Base-by-base conservation (phyloP, 139 green algal genomes). In the Pseudopediastrum boryanum region DNA sequence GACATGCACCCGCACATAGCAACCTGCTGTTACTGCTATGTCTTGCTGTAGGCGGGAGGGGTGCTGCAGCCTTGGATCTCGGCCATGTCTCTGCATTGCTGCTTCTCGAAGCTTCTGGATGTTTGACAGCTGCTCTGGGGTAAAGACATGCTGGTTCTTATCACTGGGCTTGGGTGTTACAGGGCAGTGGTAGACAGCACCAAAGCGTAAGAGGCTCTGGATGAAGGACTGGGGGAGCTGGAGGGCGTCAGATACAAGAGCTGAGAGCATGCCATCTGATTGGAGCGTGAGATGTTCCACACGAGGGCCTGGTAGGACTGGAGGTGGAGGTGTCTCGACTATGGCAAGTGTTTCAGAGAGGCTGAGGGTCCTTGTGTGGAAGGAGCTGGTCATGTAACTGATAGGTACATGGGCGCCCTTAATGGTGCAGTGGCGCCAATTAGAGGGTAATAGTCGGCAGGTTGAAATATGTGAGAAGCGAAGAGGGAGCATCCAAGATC, bases 1-100 rank as follows among this genome's bases (percentile, higher is more conserved):
- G 2, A 92, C 36, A 71, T 97, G 93, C 29, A 93, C 90, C 0
- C 91, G 81, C 1, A 96, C 65, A 78, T 94, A 97, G 8, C 86
- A 82, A 12, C 81, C 80, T 0, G 25, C 43, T 23, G 25, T 35
- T 5, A 90, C 64, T 2, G 48, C 8, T 48, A 10, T 10, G 31
- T 85, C 83, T 2, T 70, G 8, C 35, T 80, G 8, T 29, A 81
- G 10, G 8, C 83, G 61, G 9, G 66, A 66, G 7, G 78, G 78
- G 12, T 42, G 50, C 46, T 78, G 66, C 66, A 85, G 81, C 42
- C 44, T 50, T 3, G 81, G 81, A 42, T 69, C 62, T 31, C 63
- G 82, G 19, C 75, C 81, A 52, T 64, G 74, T n/a, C 36, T 44
- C 27, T 48, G 62, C 8, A 85, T 46, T 1, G 50, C 85, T 33